These are phyloP conservation scores for Nectriaceae sp. DNA, from an alignment of 2,329 filamentous ascomycete species.

Conservation along the genomic window DNA sequence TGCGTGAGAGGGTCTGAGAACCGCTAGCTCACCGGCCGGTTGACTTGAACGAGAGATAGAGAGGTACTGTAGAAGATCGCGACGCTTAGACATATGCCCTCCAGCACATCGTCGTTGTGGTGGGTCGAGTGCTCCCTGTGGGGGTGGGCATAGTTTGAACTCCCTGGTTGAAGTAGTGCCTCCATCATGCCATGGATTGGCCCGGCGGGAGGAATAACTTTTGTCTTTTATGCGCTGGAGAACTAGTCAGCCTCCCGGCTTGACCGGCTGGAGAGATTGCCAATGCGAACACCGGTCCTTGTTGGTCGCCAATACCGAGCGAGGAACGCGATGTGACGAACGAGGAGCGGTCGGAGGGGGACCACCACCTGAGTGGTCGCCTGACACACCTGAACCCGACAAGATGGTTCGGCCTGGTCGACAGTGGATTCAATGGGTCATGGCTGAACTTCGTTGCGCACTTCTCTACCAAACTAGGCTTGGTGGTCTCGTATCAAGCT, in stretches of 20 bases:
- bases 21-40: constrained; percentile 2
- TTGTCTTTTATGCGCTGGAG: no score
- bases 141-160: background rate
- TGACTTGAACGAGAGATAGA: background rate
- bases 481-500: constrained; percentile 10
- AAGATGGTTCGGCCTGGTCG: constrained; percentile 27
- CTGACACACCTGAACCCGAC: constrained; percentile 24
- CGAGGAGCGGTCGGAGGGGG: constrained; percentile 4
- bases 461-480: background rate
- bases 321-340: background rate
- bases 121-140: constrained; percentile 2
- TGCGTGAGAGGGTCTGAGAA: constrained; percentile 8
- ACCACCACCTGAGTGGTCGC: constrained; percentile 12
- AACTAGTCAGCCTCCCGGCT: no score
- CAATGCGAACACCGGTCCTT: no score
- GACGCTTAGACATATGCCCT: constrained; percentile 5
- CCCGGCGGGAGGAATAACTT: no score
- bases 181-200: no score
- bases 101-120: constrained; percentile 1
- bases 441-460: constrained; percentile 4
- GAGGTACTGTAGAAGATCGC: constrained; percentile 4
- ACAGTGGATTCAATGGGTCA: constrained; percentile 9
- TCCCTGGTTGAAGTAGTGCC: no score
- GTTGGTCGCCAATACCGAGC: no score
- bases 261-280: no score